These are phyloP conservation scores for Warburgia ugandensis DNA, from an alignment of 164 flowering plant genomes.

Conservation along the genomic window DNA sequence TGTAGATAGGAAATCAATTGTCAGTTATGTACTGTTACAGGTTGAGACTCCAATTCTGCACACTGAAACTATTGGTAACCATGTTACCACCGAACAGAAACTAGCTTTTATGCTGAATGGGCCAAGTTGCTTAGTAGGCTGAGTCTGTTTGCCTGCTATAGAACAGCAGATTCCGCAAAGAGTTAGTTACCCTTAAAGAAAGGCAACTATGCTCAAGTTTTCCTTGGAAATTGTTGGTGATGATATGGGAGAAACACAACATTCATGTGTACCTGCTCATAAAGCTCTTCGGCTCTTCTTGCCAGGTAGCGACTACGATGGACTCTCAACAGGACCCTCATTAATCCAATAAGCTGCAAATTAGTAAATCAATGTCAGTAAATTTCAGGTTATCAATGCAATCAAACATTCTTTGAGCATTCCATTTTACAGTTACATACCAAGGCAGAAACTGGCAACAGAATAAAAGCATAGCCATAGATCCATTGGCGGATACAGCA, in stretches of 20 bases:
- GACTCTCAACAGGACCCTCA: slow-evolving; percentile 27
- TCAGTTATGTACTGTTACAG: too few relatives aligned
- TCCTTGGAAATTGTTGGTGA: too few relatives aligned
- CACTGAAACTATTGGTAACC: too few relatives aligned
- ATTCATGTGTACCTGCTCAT: slow-evolving; percentile 47
- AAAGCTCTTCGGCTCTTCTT: slow-evolving; percentile 70
- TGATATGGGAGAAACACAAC: slow-evolving; percentile 3
- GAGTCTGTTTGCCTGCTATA: too few relatives aligned
- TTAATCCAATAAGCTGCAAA: slow-evolving; percentile 53
- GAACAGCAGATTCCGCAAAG: too few relatives aligned
- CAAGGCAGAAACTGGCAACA: slow-evolving; percentile 41
- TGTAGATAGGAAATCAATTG: too few relatives aligned
- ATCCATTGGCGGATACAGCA: slow-evolving; percentile 65
- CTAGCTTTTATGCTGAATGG: too few relatives aligned
- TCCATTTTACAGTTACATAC: slow-evolving; percentile 35
- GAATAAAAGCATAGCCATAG: slow-evolving; percentile 31
- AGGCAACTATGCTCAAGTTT: too few relatives aligned
- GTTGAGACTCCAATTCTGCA: too few relatives aligned
- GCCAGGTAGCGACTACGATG: slow-evolving; percentile 34
- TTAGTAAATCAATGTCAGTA: slow-evolving; percentile 22
- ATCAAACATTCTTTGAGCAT: slow-evolving; percentile 15
- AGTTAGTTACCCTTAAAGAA: too few relatives aligned
- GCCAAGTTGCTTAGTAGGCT: too few relatives aligned
- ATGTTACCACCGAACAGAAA: too few relatives aligned
- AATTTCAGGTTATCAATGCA: slow-evolving; percentile 3